Evolutionary conservation across 192 early-diverging fungal genomes (phyloP).

Genomic region (Coemansia sp.): DNA sequence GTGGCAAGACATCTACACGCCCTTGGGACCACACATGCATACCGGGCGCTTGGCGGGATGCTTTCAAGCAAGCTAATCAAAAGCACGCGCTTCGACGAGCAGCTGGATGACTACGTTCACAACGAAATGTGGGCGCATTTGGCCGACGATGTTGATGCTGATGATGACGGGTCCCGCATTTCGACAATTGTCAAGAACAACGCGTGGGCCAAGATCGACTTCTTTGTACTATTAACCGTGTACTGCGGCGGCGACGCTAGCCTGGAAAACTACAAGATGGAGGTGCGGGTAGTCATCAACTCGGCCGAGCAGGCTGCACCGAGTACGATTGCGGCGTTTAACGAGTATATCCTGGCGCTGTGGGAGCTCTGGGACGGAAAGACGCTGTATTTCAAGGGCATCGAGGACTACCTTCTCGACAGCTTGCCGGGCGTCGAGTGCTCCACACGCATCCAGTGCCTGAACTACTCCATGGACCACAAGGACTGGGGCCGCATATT

Average conservation of each 20-base stretch:
- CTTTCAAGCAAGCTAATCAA: neutral
- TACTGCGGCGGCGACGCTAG: neutral
- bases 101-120: no score
- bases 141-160: neutral
- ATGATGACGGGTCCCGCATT: neutral
- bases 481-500: neutral
- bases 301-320: neutral
- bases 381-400: slow-evolving; percentile 1
- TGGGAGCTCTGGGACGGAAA: neutral
- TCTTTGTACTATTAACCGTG: neutral
- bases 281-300: slow-evolving; percentile 1
- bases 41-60: neutral
- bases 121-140: slow-evolving; percentile 4
- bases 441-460: neutral
- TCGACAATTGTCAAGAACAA: neutral
- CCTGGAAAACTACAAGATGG: neutral
- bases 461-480: slow-evolving; percentile 2
- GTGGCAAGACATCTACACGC: neutral
- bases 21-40: slow-evolving; percentile 3
- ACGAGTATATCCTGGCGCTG: neutral
- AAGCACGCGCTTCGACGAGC: neutral
- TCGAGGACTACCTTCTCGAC: slow-evolving; percentile 4
- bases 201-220: neutral
- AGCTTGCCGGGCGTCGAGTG: neutral
- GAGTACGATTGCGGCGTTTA: neutral